Conservation (phyloP, 2,329 filamentous ascomycete species). For the Fusarium pseudocircinatum region DNA sequence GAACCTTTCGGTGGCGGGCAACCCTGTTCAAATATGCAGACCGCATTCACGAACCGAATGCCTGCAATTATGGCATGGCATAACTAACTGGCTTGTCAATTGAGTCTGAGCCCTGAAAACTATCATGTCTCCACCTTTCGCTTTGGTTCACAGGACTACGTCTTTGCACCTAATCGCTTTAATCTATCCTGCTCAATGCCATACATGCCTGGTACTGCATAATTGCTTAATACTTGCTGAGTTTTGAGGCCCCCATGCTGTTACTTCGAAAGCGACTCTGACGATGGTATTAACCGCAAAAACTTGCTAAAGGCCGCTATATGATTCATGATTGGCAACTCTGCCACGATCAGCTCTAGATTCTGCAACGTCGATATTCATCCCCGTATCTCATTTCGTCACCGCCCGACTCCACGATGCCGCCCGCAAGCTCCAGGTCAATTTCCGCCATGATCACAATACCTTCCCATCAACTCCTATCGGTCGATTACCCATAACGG, state of each 20-base stretch:
- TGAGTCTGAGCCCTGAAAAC: conserved; percentile 30
- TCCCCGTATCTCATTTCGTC: background rate
- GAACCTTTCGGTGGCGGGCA: conserved; percentile 23
- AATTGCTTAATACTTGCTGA: background rate
- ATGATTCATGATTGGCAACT: background rate
- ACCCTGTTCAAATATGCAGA: conserved; percentile 22
- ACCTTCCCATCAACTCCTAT: background rate
- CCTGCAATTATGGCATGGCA: conserved; percentile 20
- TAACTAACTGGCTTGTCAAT: conserved; percentile 19
- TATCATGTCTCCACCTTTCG: conserved; percentile 26
- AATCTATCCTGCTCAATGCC: background rate
- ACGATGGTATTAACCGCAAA: background rate
- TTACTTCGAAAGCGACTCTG: background rate
- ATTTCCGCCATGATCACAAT: conserved; percentile 17
- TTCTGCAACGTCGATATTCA: background rate
- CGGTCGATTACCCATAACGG: background rate
- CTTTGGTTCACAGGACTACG: conserved; percentile 11
- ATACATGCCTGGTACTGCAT: conserved; percentile 14
- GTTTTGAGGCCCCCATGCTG: background rate
- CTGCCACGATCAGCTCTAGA: conserved; percentile 1
- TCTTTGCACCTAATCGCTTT: conserved; percentile 1
- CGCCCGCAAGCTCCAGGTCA: conserved; percentile 13
- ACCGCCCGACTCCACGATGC: conserved; percentile 26
- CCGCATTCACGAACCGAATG: conserved; percentile 18
- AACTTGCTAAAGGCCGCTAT: background rate